A percentile compares a stretch with the other conserved stretches of the same genome.
Conservation (phyloP, 371 early-diverging fungal genomes). For the Apophysomyces elegans region DNA sequence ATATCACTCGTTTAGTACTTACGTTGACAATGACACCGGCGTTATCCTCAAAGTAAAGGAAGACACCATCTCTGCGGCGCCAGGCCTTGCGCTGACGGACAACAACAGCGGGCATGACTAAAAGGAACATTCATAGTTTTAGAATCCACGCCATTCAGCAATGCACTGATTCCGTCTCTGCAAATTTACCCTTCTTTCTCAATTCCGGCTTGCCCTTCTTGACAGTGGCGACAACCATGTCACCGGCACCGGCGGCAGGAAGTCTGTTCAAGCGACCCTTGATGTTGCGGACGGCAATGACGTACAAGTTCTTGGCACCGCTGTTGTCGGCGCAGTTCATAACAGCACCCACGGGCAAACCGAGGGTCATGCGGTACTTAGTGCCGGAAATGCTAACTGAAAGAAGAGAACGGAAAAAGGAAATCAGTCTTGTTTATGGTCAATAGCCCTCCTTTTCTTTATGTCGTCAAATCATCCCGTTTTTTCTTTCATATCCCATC, state of each 20-base stretch:
- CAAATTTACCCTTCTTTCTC: constrained; percentile 94
- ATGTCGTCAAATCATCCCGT: background rate
- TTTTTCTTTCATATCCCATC: background rate
- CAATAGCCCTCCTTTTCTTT: background rate
- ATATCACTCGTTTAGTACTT: constrained; percentile 13
- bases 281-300: constrained; percentile 98
- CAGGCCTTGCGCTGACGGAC: constrained; percentile 99
- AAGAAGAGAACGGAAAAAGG: background rate
- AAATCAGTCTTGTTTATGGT: constrained; percentile 4
- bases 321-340: constrained; percentile 99
- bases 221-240: constrained; percentile 99
- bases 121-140: background rate
- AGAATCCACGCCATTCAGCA: background rate
- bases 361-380: constrained; percentile 99
- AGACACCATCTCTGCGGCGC: constrained; percentile 99
- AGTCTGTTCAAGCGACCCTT: constrained; percentile 98
- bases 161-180: background rate
- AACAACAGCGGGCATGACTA: constrained; percentile 98
- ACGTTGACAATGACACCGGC: constrained; percentile 65
- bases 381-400: constrained; percentile 82
- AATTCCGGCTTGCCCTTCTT: constrained; percentile 99
- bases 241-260: constrained; percentile 99
- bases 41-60: constrained; percentile 95
- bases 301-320: constrained; percentile 99
- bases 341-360: constrained; percentile 99